These are phyloP conservation scores for Euclidium syriacum DNA, from an alignment of 345 rosid genomes.

Conservation along the genomic window DNA sequence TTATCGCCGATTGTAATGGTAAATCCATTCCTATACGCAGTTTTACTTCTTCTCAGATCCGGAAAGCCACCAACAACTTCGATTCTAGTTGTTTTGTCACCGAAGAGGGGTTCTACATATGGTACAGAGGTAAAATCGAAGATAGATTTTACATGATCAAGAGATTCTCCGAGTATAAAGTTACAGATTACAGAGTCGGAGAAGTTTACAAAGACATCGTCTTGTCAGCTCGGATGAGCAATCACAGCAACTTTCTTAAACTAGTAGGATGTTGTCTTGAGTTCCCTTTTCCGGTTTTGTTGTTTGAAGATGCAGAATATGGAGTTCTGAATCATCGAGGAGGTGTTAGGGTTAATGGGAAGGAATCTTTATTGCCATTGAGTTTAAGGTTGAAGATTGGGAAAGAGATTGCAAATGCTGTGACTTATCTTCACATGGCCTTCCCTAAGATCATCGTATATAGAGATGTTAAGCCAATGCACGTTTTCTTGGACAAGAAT, in stretches of 20 bases:
- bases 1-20: not conserved
- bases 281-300: constrained; percentile 1
- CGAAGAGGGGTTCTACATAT: not conserved
- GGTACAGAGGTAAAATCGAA: not conserved
- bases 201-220: not conserved
- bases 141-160: constrained; percentile 7
- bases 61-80: not conserved
- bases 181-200: not conserved
- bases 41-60: not conserved
- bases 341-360: not conserved
- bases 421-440: constrained; percentile 3
- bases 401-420: not conserved
- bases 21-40: not conserved
- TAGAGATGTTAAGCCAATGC: not conserved
- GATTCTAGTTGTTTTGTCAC: not conserved
- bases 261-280: not conserved
- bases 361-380: not conserved
- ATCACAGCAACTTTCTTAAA: not conserved
- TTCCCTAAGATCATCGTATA: not conserved
- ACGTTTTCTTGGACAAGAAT: not conserved
- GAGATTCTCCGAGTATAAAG: not conserved
- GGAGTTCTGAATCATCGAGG: not conserved
- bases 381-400: not conserved
- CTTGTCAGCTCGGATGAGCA: not conserved
- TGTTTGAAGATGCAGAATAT: not conserved